Percentiles rank a stretch among this genome's conserved stretches.
Conservation (phyloP, 768 basidiomycete genomes). For the Suillus clintonianus region DNA sequence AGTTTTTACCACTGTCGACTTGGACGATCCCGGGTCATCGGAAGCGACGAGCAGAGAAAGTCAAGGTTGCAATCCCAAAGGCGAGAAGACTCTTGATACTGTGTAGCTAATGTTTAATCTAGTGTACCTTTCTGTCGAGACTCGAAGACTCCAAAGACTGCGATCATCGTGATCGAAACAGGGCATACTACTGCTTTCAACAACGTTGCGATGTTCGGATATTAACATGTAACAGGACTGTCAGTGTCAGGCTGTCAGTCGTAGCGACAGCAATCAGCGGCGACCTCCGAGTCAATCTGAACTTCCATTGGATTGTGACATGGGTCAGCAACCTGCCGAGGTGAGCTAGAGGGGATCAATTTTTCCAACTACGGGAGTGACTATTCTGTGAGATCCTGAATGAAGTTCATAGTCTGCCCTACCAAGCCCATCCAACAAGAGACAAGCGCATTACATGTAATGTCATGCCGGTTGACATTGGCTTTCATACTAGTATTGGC, state of each 20-base stretch:
- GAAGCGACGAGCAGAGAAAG: background rate
- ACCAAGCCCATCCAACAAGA: background rate
- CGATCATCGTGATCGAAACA: background rate
- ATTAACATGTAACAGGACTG: background rate
- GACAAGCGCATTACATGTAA: background rate
- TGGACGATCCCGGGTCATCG: background rate
- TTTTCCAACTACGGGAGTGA: background rate
- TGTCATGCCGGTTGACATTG: background rate
- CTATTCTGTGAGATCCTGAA: background rate
- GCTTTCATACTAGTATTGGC: background rate
- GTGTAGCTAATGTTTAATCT: background rate
- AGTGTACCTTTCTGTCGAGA: background rate
- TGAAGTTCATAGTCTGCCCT: background rate
- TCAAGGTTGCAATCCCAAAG: background rate
- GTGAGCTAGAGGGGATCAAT: background rate
- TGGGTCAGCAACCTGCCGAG: background rate
- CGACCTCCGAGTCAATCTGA: background rate
- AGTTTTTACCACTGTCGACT: background rate
- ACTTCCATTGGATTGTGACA: background rate
- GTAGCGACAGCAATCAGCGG: background rate
- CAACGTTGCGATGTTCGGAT: background rate
- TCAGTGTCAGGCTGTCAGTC: background rate
- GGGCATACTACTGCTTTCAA: background rate
- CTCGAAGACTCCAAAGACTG: background rate
- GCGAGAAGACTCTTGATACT: background rate